Base-by-base conservation (phyloP, 768 basidiomycete genomes). In the Pleurotus citrinopileatus region DNA sequence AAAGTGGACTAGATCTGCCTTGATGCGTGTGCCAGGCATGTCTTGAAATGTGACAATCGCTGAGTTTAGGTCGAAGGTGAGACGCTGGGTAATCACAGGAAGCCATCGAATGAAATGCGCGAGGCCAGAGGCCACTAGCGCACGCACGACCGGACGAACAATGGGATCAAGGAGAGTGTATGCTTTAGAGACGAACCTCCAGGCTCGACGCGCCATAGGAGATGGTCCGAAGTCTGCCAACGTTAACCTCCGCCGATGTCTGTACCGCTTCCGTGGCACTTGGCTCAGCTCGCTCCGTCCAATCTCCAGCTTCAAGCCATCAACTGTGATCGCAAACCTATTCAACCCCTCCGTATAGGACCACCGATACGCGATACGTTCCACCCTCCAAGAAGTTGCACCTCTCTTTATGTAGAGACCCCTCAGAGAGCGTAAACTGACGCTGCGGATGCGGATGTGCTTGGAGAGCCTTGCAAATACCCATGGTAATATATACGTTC, bases 351-450 rank as follows among this genome's bases (percentile, higher is more conserved):
- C 71, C 23, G 75, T 67, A 9, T 73, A 75, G 9, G 79, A 72
- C 64, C 74, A 78, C 53, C 78, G 75, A 67, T 84, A 88, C 17
- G 83, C 79, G 42, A 92, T 79, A 51, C 89, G 83, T 55, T 91
- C 87, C n/a, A 86, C 74, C 26, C 75, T 78, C 70, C 80, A 80
- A 23, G 76, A 80, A 51, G 75, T 70, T 45, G 65, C 68, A 25
- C 84, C 83, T 26, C 72, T 73, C 42, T 81, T 77, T 56, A 89
- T 77, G 67, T 86, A 89, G 19, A 91, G 71, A 28, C 89, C 89
- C 51, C 88, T 84, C 55, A 92, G 82, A 17, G 89, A 92, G 52
- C 87, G 80, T 34, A 87, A 71, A 63, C 89, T 91, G 53, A 91
- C 78, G 64, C 86, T 89, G 36, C 83, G 80, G 28, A 90, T 76